Evolutionary conservation across 1,284 basidiomycete species (phyloP), one percentile per base, ranked within the genome.

Genomic region (Puccinia triticina): DNA sequence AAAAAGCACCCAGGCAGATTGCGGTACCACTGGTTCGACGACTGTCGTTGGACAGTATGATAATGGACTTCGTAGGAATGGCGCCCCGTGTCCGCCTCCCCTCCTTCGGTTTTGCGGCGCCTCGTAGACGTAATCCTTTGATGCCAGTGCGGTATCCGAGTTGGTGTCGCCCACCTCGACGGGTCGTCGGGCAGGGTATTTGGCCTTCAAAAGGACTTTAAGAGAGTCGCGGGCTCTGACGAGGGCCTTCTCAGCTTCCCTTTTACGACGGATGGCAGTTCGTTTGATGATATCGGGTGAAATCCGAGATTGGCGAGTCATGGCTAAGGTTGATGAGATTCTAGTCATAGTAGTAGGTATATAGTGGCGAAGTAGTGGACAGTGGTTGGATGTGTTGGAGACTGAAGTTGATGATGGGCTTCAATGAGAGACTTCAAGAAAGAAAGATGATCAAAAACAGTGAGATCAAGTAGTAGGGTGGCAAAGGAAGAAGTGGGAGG

Each of bases 131-230:
- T 18, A 72, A 29, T 29, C 46, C 26, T 43, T 26, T 26, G 69
- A 72, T 34, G 32, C 29, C 8, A 50, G n/a, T 18, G 69, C 69
- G 29, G 69, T 72, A 32, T 72, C 69, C 14, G 69, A 72, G 26
- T 72, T 72, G n/a, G 69, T 72, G 37, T 72, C 69, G 18, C 69
- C 69, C 21, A 72, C 69, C 18, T 72, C 46, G 26, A 72, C 46
- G 37, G 46, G 23, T 72, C 69, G 69, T 16, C 69, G 69, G 12
- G 69, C 50, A 16, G 69, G 69, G 48, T 72, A 72, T 50, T 72
- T 48, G n/a, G 26, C 46, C 16, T 50, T 72, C 46, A 72, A 18
- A 11, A 72, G 5, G 10, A 16, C 21, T 34, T 72, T 72, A 1
- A 72, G 69, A 21, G 69, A 72, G 21, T 72, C 69, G 26, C 69